phyloP scores from a whole-genome alignment of 2,329 filamentous ascomycete genomes.

The Penicillium paneum region DNA sequence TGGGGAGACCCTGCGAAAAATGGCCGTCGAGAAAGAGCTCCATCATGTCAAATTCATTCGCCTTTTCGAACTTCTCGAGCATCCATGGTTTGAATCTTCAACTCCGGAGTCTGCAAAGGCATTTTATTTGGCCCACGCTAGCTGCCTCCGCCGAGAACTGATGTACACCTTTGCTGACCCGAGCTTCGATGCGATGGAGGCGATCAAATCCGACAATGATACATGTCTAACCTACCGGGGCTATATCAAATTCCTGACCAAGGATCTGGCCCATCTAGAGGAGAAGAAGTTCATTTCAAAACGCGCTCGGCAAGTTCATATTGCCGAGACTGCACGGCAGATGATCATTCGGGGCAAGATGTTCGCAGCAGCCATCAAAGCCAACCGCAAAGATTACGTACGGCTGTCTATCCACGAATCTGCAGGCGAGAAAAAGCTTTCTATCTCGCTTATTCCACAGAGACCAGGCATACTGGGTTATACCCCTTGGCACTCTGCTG shows the following conservation, averaged over 20 bases:
- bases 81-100: slow-evolving; percentile 21
- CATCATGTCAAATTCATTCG: slow-evolving; percentile 37
- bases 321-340: slow-evolving; percentile 22
- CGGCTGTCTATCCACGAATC: slow-evolving; percentile 32
- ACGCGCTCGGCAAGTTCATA: slow-evolving; percentile 16
- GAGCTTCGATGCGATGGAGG: slow-evolving; percentile 24
- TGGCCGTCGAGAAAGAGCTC: slow-evolving; percentile 34
- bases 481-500: slow-evolving; percentile 37
- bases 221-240: slow-evolving; percentile 30
- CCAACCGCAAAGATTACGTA: slow-evolving; percentile 28
- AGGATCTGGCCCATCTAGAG: slow-evolving; percentile 24
- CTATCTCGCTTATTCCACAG: slow-evolving; percentile 27
- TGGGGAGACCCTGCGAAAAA: slow-evolving; percentile 36
- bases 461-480: slow-evolving; percentile 22
- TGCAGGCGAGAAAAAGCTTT: slow-evolving; percentile 26
- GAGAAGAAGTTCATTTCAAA: slow-evolving; percentile 15
- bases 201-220: slow-evolving; percentile 29
- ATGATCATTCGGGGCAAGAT: slow-evolving; percentile 30
- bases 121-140: slow-evolving; percentile 26
- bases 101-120: slow-evolving; percentile 23
- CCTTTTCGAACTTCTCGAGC: slow-evolving; percentile 37
- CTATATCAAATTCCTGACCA: slow-evolving; percentile 30
- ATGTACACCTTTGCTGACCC: slow-evolving; percentile 27
- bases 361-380: slow-evolving; percentile 29
- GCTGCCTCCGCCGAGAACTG: slow-evolving; percentile 26